phyloP scores from a whole-genome alignment of 331 rosid genomes.

The Prunus yedoensis region DNA sequence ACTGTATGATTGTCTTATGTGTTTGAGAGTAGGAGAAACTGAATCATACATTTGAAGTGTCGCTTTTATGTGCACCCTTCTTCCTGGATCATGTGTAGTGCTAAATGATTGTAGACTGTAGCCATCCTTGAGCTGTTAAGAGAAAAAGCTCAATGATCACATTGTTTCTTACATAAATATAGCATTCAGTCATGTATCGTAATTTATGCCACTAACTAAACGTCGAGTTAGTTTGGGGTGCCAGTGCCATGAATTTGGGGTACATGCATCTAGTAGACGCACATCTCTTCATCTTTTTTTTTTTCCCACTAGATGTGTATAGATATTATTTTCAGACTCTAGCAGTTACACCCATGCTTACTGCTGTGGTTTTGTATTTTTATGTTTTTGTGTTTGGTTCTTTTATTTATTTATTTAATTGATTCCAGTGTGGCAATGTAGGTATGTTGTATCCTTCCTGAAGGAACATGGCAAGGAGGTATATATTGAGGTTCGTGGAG shows the following conservation, averaged over 20 bases:
- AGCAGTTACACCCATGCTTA: neutral
- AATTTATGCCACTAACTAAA: neutral
- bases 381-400: conserved; percentile 11
- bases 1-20: neutral
- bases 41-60: neutral
- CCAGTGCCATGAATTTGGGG: neutral
- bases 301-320: neutral
- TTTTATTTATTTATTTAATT: conserved; percentile 22
- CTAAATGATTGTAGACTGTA: neutral
- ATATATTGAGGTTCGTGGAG: conserved; percentile 83
- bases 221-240: neutral
- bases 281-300: neutral
- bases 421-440: conserved; percentile 38
- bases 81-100: neutral
- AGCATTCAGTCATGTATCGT: neutral
- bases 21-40: neutral
- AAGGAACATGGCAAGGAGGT: conserved; percentile 96
- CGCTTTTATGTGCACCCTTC: neutral
- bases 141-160: neutral
- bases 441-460: conserved; percentile 78
- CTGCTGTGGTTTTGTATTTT: conserved; percentile 12
- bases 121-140: neutral
- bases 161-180: neutral
- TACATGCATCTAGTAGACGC: neutral
- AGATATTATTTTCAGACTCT: neutral